Conservation (phyloP, 768 basidiomycete species). For the Neoboletus subvelutipes region DNA sequence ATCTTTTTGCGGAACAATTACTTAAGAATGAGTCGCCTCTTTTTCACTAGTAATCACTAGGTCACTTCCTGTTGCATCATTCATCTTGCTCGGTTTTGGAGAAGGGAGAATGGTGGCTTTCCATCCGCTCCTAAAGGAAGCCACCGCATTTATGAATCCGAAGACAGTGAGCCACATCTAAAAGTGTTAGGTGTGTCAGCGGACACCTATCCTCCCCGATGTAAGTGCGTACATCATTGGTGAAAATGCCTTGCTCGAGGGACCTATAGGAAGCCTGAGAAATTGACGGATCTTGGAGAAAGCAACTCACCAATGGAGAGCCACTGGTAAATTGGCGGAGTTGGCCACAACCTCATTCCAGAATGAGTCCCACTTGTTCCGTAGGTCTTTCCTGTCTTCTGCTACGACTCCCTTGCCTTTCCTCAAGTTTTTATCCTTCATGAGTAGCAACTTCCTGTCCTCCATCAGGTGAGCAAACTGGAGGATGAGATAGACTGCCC, state of each 20-base stretch:
- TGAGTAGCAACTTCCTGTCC: constrained; percentile 58
- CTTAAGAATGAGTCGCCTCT: constrained; percentile 10
- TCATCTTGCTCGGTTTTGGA: not conserved
- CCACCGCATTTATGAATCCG: constrained; percentile 50
- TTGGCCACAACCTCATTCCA: constrained; percentile 75
- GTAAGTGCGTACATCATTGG: constrained; percentile 52
- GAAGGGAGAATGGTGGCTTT: constrained; percentile 52
- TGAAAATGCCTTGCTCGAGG: constrained; percentile 61
- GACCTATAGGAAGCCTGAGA: constrained; percentile 49
- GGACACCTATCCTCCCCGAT: not conserved
- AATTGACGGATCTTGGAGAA: not conserved
- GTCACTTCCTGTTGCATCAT: constrained; percentile 4
- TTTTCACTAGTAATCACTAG: constrained; percentile 9
- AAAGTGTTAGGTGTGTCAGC: constrained; percentile 5
- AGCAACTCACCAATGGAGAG: constrained; percentile 72
- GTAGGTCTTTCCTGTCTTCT: constrained; percentile 55
- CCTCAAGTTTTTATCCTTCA: constrained; percentile 52
- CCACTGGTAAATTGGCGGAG: constrained; percentile 74
- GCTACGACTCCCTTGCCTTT: constrained; percentile 56
- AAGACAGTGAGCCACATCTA: constrained; percentile 43
- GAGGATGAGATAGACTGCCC: constrained; percentile 76
- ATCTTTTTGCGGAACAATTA: not conserved
- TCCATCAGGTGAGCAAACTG: constrained; percentile 74
- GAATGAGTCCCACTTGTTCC: constrained; percentile 61
- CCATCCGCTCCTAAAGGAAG: constrained; percentile 71